Evolutionary conservation across 257 asterid genomes (phyloP).

Genomic region (Solanum tacnaense): DNA sequence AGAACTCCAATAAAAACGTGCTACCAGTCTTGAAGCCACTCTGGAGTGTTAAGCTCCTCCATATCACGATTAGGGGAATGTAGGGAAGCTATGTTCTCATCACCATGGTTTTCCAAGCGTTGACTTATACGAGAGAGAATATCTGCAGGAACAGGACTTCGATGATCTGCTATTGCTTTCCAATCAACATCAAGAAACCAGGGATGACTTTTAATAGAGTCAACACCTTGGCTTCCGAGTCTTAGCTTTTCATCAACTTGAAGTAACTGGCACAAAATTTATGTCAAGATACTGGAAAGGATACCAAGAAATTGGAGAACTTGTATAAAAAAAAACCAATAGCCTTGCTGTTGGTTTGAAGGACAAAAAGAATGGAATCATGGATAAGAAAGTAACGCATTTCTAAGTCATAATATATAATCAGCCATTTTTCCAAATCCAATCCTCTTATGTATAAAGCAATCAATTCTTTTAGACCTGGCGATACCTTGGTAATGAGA

Average conservation of each 20-base stretch:
- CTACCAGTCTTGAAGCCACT: slow-evolving; percentile 92
- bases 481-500: slow-evolving; percentile 70
- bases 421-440: not conserved
- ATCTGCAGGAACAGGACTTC: slow-evolving; percentile 41
- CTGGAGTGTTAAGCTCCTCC: slow-evolving; percentile 55
- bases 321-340: not conserved
- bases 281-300: not conserved
- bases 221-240: slow-evolving; percentile 71
- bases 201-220: slow-evolving; percentile 62
- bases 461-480: not conserved
- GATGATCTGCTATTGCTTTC: slow-evolving; percentile 42
- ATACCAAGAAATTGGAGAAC: not conserved
- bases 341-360: not conserved
- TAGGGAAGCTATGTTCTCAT: slow-evolving; percentile 21
- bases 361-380: not conserved
- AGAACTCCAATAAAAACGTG: not conserved
- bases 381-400: not conserved
- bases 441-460: not conserved
- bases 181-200: slow-evolving; percentile 76
- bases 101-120: slow-evolving; percentile 34
- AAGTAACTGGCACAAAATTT: slow-evolving; percentile 40
- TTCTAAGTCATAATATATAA: not conserved
- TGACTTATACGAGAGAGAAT: slow-evolving; percentile 56
- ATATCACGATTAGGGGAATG: slow-evolving; percentile 33
- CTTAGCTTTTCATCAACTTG: slow-evolving; percentile 74